Evolutionary conservation across 352 stramenopile genomes (phyloP), one percentile per base, ranked within the genome.

Genomic region (Hyaloperonospora arabidopsidis): DNA sequence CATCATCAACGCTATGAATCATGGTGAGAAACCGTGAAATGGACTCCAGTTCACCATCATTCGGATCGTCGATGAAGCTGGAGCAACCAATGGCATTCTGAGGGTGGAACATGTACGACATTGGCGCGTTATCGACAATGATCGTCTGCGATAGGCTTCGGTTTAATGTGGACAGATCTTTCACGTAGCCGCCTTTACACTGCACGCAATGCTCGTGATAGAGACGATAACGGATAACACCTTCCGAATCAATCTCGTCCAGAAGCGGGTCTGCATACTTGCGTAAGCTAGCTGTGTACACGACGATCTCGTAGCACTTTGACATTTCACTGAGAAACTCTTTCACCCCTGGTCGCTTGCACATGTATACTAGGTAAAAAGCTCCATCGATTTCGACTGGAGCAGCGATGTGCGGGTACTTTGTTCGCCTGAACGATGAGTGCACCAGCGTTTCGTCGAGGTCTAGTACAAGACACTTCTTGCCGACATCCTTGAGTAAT

Each of bases 81-180:
- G 80, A 91, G 60, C 78, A 89, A 17, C 78, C 78, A 49, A 89
- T 87, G 17, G 81, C 78, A 19, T 89, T 90, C 38, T 69, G 72
- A 15, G 97, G 96, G 68, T 99, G 97, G 68, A 99, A 99, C 34
- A 98, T 77, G 67, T 98, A 99, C 5, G 90, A 97, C 70, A 93
- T 95, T n/a, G 97, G 95, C 49, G 93, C 98, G 70, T 99, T 99
- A 75, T 99, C 97, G 54, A 99, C 97, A 66, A 99, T 98, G 60
- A 99, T 98, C 18, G 84, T 86, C 65, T 97, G 86, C 15, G 72
- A 78, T 21, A 98, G 74, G 22, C 98, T 76, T 22, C 96, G 80
- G 59, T 97, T 89, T 5, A 99, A 64, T 11, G 98, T 54, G 32
- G 79, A 95, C 39, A 99, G 65, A 65, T 99, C 97, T 73, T 99